These are phyloP conservation scores for Aspergillus coremiiformis DNA, from an alignment of 495 filamentous ascomycete species.

Conservation along the genomic window DNA sequence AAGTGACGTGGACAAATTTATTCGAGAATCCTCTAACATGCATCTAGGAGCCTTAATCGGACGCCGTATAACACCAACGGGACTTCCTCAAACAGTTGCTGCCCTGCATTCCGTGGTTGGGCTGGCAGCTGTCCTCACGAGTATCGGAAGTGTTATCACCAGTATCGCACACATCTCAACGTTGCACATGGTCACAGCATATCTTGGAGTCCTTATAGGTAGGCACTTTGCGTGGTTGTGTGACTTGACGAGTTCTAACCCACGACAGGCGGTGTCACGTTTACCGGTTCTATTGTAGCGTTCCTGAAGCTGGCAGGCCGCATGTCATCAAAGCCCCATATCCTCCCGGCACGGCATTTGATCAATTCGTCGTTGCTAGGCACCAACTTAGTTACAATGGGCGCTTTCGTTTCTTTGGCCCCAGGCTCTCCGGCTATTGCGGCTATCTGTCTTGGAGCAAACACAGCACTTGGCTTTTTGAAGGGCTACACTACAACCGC, in stretches of 20 bases:
- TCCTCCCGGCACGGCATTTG: constrained; percentile 59
- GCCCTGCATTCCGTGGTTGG: constrained; percentile 78
- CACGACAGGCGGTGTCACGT: constrained; percentile 58
- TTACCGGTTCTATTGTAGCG: constrained; percentile 75
- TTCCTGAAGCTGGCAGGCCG: constrained; percentile 71
- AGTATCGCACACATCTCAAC: constrained; percentile 57
- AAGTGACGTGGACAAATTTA: not conserved
- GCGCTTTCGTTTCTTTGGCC: constrained; percentile 67
- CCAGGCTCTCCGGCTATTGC: constrained; percentile 66
- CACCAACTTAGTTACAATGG: constrained; percentile 69
- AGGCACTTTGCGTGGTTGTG: not conserved
- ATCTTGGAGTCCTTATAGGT: constrained; percentile 71
- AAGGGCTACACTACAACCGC: constrained; percentile 78
- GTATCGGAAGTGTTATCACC: constrained; percentile 72
- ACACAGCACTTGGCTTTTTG: constrained; percentile 65
- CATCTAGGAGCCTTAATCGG: constrained; percentile 59
- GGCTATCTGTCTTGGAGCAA: constrained; percentile 63
- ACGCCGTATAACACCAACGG: constrained; percentile 73
- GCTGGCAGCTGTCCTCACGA: constrained; percentile 72
- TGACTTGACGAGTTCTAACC: constrained; percentile 1
- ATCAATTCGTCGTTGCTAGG: constrained; percentile 64
- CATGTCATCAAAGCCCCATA: constrained; percentile 66
- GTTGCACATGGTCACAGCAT: constrained; percentile 70
- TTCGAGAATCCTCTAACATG: not conserved
- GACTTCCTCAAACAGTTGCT: constrained; percentile 74